Evolutionary conservation across 495 filamentous ascomycete species (phyloP).

Genomic region (Daldinia concentrica): DNA sequence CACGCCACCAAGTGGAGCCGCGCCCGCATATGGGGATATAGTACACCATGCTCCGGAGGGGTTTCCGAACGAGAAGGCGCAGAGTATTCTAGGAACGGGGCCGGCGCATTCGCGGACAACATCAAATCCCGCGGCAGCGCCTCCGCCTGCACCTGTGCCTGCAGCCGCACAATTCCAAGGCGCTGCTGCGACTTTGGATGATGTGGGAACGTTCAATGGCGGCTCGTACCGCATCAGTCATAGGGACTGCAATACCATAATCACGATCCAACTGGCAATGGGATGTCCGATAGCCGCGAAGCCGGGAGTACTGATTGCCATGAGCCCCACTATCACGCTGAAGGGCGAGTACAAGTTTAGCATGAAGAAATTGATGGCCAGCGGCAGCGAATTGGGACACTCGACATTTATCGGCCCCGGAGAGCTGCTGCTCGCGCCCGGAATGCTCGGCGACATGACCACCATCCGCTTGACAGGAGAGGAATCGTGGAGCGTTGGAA

Average conservation of each 20-base stretch:
- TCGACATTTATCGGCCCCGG: slow-evolving; percentile 92
- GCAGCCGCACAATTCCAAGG: slow-evolving; percentile 64
- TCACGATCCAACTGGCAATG: slow-evolving; percentile 89
- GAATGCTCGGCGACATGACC: slow-evolving; percentile 85
- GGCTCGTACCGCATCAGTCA: slow-evolving; percentile 94
- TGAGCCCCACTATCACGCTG: slow-evolving; percentile 87
- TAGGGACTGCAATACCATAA: slow-evolving; percentile 85
- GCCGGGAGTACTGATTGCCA: slow-evolving; percentile 89
- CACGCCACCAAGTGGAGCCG: slow-evolving; percentile 45
- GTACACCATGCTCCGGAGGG: slow-evolving; percentile 40
- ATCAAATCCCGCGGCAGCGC: slow-evolving; percentile 46
- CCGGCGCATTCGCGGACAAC: slow-evolving; percentile 55
- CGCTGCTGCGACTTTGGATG: slow-evolving; percentile 71
- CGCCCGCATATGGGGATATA: slow-evolving; percentile 49
- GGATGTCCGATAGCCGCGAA: slow-evolving; percentile 85
- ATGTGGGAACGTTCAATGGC: slow-evolving; percentile 94
- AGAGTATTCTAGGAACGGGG: slow-evolving; percentile 39
- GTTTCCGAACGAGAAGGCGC: slow-evolving; percentile 53
- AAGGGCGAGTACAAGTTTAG: slow-evolving; percentile 82
- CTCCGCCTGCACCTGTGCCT: slow-evolving; percentile 21
- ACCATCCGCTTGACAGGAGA: slow-evolving; percentile 74
- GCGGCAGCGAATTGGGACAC: slow-evolving; percentile 78
- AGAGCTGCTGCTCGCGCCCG: slow-evolving; percentile 84
- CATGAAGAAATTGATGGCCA: slow-evolving; percentile 81
- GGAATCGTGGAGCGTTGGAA: slow-evolving; percentile 81